phyloP scores from a whole-genome alignment of 164 flowering plant genomes.

The Tetracentron sinense region DNA sequence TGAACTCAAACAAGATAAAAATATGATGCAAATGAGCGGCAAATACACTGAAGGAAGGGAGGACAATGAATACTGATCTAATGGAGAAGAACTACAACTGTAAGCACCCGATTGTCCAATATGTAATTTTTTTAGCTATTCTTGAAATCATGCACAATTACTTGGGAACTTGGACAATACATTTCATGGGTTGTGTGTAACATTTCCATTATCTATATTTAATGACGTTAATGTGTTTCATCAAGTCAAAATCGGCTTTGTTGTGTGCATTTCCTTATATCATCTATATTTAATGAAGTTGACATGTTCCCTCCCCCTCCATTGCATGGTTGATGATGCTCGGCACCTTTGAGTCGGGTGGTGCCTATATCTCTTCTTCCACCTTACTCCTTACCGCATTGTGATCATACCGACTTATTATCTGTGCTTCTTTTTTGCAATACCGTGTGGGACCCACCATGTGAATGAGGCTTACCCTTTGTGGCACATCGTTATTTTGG shows the following conservation, averaged over 20 bases:
- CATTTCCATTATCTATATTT: too few species aligned
- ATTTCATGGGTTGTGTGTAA: too few species aligned
- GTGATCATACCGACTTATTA: constrained; percentile 91
- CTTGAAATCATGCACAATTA: too few species aligned
- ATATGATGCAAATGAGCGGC: constrained; percentile 59
- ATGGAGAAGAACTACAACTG: constrained; percentile 97
- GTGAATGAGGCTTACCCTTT: constrained; percentile 85
- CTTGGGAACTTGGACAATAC: too few species aligned
- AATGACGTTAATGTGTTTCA: too few species aligned
- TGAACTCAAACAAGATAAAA: constrained; percentile 94
- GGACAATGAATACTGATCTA: constrained; percentile 87
- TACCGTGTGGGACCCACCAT: constrained; percentile 87
- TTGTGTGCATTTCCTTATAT: background rate
- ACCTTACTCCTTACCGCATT: constrained; percentile 88
- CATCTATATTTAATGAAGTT: background rate
- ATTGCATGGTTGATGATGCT: constrained; percentile 81
- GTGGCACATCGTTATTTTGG: constrained; percentile 96
- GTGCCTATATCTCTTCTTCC: constrained; percentile 82
- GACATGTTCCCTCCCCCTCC: constrained; percentile 3
- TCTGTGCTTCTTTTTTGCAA: constrained; percentile 89
- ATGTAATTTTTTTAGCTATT: background rate
- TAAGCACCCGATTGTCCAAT: constrained; percentile 22
- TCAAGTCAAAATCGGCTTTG: background rate
- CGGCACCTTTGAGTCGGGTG: constrained; percentile 83
- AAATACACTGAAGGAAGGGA: constrained; percentile 79